phyloP scores from a whole-genome alignment of 2,329 filamentous ascomycete species.

The Ceratocystis cacaofunesta region DNA sequence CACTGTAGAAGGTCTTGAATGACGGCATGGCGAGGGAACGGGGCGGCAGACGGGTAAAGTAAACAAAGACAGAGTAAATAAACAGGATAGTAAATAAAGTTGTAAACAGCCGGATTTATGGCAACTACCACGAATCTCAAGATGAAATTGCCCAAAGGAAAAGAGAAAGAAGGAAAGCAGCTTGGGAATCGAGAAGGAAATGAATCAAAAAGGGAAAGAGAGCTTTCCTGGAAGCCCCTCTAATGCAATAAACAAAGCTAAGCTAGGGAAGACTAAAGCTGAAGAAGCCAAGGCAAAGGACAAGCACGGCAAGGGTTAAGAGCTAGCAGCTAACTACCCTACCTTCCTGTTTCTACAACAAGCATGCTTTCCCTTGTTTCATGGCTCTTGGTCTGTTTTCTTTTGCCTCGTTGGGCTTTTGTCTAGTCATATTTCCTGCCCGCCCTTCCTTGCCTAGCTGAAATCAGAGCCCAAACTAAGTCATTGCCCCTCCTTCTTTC shows the following conservation, averaged over 20 bases:
- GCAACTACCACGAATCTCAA: not conserved
- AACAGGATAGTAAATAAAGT: conserved; percentile 6
- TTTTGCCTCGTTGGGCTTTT: not conserved
- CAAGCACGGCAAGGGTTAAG: not conserved
- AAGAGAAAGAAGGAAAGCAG: not conserved
- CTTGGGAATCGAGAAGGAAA: conserved; percentile 1
- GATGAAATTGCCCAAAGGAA: not conserved
- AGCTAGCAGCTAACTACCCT: not conserved
- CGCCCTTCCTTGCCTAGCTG: not conserved
- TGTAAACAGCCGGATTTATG: not conserved
- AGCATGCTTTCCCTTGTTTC: not conserved
- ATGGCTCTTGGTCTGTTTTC: not conserved
- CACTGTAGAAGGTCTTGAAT: conserved; percentile 15
- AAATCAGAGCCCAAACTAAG: conserved; percentile 1
- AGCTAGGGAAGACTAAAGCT: not conserved
- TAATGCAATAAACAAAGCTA: conserved; percentile 5
- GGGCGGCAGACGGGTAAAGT: not conserved
- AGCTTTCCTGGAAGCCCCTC: not conserved
- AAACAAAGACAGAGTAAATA: not conserved
- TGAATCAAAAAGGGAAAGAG: not conserved
- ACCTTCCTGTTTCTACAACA: not conserved
- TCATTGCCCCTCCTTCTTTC: not conserved
- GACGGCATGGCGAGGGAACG: conserved; percentile 9
- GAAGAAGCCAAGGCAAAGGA: not conserved
- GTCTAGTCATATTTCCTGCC: not conserved